Percentiles rank a stretch among this genome's conserved stretches.
Evolutionary conservation across 2,329 filamentous ascomycete genomes (phyloP).

Genomic region (Neofusicoccum cordaticola): DNA sequence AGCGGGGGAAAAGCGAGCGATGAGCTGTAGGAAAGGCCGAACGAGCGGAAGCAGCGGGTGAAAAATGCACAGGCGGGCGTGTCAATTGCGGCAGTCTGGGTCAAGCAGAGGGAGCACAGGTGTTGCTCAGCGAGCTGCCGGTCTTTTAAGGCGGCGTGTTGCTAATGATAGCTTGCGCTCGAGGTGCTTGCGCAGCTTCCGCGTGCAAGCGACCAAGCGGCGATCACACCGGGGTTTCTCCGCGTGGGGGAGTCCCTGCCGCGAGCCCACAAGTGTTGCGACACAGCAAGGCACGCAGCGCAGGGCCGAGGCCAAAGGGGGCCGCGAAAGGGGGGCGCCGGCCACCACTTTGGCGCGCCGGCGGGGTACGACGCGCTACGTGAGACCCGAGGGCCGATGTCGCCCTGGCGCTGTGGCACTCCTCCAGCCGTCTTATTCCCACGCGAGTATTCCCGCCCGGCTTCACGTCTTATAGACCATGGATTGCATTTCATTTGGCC

Average conservation of each 20-base stretch:
- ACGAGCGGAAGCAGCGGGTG: neutral
- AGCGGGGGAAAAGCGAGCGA: constrained; percentile 3
- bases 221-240: constrained; percentile 6
- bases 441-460: neutral
- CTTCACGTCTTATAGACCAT: neutral
- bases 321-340: neutral
- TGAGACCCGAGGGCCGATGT: constrained; percentile 11
- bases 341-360: constrained; percentile 3
- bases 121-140: neutral
- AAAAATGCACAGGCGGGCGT: neutral
- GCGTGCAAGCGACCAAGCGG: neutral
- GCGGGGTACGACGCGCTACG: neutral
- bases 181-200: constrained; percentile 1
- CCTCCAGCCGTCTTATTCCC: constrained; percentile 7
- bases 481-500: neutral
- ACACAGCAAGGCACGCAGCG: neutral
- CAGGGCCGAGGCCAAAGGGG: neutral
- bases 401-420: neutral
- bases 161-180: constrained; percentile 5
- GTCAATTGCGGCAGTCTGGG: neutral
- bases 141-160: constrained; percentile 3
- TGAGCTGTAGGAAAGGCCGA: neutral
- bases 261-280: neutral
- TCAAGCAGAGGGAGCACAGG: neutral
- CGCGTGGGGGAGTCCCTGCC: constrained; percentile 7